Percentiles rank a stretch among this genome's conserved stretches.
Conservation (phyloP, 768 basidiomycete species). For the Cyathus striatus region DNA sequence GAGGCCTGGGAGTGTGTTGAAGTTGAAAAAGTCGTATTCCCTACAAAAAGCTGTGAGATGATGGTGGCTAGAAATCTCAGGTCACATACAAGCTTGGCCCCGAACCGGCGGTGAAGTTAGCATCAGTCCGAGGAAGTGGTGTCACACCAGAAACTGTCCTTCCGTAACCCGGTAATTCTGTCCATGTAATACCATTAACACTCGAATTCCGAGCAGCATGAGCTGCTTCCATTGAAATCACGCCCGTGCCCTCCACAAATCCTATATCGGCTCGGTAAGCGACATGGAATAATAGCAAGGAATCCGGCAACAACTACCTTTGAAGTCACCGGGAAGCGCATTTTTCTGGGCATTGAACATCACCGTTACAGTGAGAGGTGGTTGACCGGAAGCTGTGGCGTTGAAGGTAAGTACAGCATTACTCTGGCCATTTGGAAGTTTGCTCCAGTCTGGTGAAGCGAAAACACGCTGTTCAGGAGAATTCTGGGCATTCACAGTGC, state of each 20-base stretch:
- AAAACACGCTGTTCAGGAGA: slow-evolving; percentile 50
- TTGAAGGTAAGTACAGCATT: slow-evolving; percentile 39
- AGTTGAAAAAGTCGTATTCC: slow-evolving; percentile 63
- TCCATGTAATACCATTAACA: slow-evolving; percentile 51
- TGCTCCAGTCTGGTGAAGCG: slow-evolving; percentile 48
- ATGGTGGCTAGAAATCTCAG: not conserved
- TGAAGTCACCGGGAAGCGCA: slow-evolving; percentile 36
- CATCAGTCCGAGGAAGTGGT: slow-evolving; percentile 48
- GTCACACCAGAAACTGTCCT: slow-evolving; percentile 57
- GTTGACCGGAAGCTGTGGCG: slow-evolving; percentile 36
- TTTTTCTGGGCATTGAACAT: slow-evolving; percentile 32
- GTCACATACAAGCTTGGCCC: slow-evolving; percentile 53
- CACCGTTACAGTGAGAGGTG: slow-evolving; percentile 23
- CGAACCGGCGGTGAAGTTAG: slow-evolving; percentile 54
- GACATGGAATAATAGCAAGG: not conserved
- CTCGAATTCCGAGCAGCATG: slow-evolving; percentile 45
- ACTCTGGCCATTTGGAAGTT: slow-evolving; percentile 31
- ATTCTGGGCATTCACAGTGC: slow-evolving; percentile 37
- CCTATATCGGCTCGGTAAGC: slow-evolving; percentile 22
- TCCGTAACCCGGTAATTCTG: slow-evolving; percentile 55
- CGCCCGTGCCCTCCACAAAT: slow-evolving; percentile 60
- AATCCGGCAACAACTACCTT: slow-evolving; percentile 26
- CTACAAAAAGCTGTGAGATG: slow-evolving; percentile 17
- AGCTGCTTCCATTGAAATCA: slow-evolving; percentile 61
- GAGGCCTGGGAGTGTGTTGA: slow-evolving; percentile 40